Percentiles rank a stretch among this genome's conserved stretches.
Evolutionary conservation across 345 rosid genomes (phyloP).

Genomic region (Leavenworthia alabamica): DNA sequence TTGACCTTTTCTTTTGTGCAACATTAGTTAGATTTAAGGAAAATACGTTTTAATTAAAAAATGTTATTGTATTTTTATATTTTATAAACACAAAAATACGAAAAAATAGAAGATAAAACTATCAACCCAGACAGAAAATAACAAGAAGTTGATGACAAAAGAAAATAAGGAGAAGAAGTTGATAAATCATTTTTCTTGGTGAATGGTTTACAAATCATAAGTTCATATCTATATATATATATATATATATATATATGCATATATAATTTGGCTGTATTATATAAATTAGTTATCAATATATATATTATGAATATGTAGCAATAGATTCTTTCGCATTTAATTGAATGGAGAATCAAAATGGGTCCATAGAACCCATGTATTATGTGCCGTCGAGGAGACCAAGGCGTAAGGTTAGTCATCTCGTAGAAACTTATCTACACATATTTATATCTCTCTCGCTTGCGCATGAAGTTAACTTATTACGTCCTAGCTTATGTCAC

Average conservation of each 20-base stretch:
- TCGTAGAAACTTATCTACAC: conserved; percentile 8
- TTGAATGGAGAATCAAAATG: conserved; percentile 10
- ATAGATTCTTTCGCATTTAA: conserved; percentile 1
- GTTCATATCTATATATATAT: background rate
- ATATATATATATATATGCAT: background rate
- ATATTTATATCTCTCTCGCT: background rate
- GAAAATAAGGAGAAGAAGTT: conserved; percentile 1
- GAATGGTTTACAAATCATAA: background rate
- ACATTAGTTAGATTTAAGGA: no score
- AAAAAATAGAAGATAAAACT: no score
- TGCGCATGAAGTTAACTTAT: conserved; percentile 14
- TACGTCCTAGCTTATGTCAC: conserved; percentile 19
- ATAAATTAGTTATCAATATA: background rate
- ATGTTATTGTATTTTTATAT: no score
- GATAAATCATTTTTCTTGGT: conserved; percentile 19
- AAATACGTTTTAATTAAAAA: no score
- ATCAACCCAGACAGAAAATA: background rate
- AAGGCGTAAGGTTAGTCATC: conserved; percentile 8
- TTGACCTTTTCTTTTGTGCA: no score
- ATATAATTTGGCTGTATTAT: background rate
- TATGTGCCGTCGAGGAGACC: conserved; percentile 19
- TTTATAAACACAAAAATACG: no score
- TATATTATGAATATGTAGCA: background rate
- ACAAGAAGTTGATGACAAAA: conserved; percentile 18
- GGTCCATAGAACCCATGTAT: conserved; percentile 10